A percentile compares a stretch with the other conserved stretches of the same genome.
Conservation (phyloP, 169 alveolate genomes). For the Plasmodium vinckei region DNA sequence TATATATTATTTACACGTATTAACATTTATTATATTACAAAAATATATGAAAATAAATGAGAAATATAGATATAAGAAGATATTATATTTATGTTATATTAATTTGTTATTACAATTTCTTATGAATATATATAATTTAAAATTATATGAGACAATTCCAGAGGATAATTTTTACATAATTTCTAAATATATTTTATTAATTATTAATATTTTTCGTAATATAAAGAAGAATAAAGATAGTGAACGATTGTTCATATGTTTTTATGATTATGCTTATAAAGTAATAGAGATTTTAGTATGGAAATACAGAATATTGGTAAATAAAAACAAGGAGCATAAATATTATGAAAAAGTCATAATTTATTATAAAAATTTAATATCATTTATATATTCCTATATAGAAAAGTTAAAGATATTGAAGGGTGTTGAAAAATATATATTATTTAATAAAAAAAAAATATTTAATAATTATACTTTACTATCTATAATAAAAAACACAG, state of each 20-base stretch:
- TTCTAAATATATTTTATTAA: conserved; percentile 31
- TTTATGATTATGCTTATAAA: conserved; percentile 57
- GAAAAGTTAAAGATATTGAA: conserved; percentile 19
- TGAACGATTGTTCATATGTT: conserved; percentile 14
- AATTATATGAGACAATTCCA: conserved; percentile 23
- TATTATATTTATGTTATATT: conserved; percentile 6
- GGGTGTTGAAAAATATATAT: conserved; percentile 22
- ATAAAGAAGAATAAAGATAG: conserved; percentile 8
- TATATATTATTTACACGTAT: conserved; percentile 30
- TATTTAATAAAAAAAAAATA: conserved; percentile 9
- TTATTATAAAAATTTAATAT: conserved; percentile 19
- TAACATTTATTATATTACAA: conserved; percentile 38
- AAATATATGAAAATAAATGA: conserved; percentile 10
- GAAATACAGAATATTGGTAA: conserved; percentile 2
- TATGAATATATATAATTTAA: conserved; percentile 33
- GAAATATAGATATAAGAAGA: background rate
- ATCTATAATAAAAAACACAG: conserved; percentile 33
- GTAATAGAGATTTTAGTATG: conserved; percentile 3
- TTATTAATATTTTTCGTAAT: conserved; percentile 18
- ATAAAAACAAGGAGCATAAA: background rate
- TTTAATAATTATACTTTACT: conserved; percentile 25
- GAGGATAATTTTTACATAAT: conserved; percentile 15
- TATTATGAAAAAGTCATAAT: background rate
- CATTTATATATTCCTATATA: conserved; percentile 11
- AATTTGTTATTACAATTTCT: conserved; percentile 36